A percentile compares a stretch with the other conserved stretches of the same genome.
Evolutionary conservation across 768 basidiomycete genomes (phyloP).

Genomic region (Lentinula sp.): DNA sequence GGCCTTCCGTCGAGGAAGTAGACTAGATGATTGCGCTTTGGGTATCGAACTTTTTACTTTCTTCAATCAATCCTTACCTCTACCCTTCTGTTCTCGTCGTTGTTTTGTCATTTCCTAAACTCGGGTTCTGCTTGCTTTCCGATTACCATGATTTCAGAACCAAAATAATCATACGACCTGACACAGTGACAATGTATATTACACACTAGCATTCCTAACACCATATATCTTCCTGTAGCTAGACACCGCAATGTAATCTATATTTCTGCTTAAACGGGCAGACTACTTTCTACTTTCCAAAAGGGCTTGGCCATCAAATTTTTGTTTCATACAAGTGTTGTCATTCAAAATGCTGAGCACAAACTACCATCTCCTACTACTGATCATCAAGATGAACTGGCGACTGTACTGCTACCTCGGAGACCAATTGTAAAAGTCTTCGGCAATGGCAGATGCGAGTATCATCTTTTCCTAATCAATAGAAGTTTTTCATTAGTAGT

Average conservation of each 20-base stretch:
- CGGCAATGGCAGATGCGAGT: too few relatives aligned
- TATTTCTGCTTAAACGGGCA: too few relatives aligned
- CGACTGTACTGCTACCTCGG: too few relatives aligned
- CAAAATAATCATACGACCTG: background rate
- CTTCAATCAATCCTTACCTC: background rate
- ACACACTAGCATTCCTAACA: background rate
- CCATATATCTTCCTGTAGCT: background rate
- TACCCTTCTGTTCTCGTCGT: background rate
- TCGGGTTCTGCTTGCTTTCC: background rate
- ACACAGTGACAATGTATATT: background rate
- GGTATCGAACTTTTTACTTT: background rate
- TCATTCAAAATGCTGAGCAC: too few relatives aligned
- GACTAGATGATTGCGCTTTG: slow-evolving; percentile 17
- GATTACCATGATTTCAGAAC: background rate
- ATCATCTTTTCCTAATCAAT: too few relatives aligned
- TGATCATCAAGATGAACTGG: too few relatives aligned
- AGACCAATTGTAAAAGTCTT: too few relatives aligned
- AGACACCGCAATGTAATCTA: background rate
- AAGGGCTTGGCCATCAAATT: too few relatives aligned
- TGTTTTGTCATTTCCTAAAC: background rate
- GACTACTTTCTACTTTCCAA: background rate
- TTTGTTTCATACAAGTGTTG: too few relatives aligned
- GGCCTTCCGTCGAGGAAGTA: slow-evolving; percentile 66
- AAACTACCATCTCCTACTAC: too few relatives aligned
- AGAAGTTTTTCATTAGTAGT: too few relatives aligned